phyloP scores from a whole-genome alignment of 768 basidiomycete genomes.

The Mycena sanguinolenta region DNA sequence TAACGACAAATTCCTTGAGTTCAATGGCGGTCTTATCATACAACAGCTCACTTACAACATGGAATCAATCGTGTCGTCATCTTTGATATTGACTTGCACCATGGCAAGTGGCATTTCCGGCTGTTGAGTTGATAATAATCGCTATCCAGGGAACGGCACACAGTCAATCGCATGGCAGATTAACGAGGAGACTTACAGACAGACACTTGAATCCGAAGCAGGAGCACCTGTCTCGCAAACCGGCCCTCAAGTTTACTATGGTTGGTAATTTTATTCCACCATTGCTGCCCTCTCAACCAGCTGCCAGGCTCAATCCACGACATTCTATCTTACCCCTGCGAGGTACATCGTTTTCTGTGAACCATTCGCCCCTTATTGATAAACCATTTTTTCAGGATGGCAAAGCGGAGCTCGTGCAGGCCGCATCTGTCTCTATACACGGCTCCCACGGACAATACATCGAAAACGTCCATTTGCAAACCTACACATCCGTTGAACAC shows the following conservation, averaged over 20 bases:
- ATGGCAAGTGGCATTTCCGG: conserved; percentile 58
- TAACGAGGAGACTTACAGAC: conserved; percentile 87
- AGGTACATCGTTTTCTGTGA: conserved; percentile 60
- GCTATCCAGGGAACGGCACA: conserved; percentile 85
- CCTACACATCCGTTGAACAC: conserved; percentile 77
- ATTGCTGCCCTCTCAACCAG: not conserved
- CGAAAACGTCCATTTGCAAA: conserved; percentile 86
- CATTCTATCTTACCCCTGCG: conserved; percentile 91
- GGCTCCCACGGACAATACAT: conserved; percentile 90
- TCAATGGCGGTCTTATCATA: not conserved
- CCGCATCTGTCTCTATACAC: conserved; percentile 86
- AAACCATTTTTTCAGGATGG: conserved; percentile 74
- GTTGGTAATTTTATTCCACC: not conserved
- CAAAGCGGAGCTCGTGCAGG: conserved; percentile 81
- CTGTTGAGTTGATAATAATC: not conserved
- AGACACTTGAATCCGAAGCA: conserved; percentile 69
- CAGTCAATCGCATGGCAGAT: conserved; percentile 93
- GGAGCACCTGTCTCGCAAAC: conserved; percentile 50
- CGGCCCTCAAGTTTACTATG: conserved; percentile 83
- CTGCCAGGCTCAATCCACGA: conserved; percentile 84
- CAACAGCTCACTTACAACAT: conserved; percentile 83
- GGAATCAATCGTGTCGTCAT: conserved; percentile 84
- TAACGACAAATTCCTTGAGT: conserved; percentile 47
- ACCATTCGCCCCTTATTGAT: not conserved
- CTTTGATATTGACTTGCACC: conserved; percentile 94